Base-by-base conservation (phyloP, 2,329 filamentous ascomycete genomes). In the Periconia macrospinosa region DNA sequence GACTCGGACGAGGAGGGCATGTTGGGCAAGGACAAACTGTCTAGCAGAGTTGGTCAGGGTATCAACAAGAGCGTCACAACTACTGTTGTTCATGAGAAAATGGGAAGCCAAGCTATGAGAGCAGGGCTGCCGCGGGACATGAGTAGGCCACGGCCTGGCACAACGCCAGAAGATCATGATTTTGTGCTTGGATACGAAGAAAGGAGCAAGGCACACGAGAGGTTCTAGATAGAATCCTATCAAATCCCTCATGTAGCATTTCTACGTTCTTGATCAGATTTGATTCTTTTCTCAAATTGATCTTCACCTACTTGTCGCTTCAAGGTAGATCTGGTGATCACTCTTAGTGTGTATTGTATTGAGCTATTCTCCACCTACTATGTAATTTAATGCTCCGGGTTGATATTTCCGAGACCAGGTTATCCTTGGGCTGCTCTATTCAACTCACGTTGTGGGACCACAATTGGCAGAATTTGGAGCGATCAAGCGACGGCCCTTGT, bases 1-100 rank as follows among this genome's bases (percentile, higher is more conserved):
- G 58, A 55, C 13, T 63, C 61, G 8, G 64, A 67, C 13, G 62
- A 66, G 44, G 59, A 66, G 44, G 55, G 45, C 2, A 54, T 67
- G 11, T 30, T 67, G n/a, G 54, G 58, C 41, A 48, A 45, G 15
- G 48, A 20, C 45, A 11, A 45, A 52, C 9, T 7, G 49, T 23
- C 54, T 51, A 13, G 54, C 48, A 1, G 61, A 62, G 43, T 27
- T 30, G 27, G 53, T 40, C 47, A 45, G 52, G 58, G 56, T 49
- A 60, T 46, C 52, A 62, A 42, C 55, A 56, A 59, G 33, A 56
- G 54, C n/a, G 50, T 64, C 5, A 66, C 62, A 7, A 59, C 62
- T 10, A 64, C 55, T 0, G 58, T 62, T n/a, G 44, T 62, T 1
- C 57, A 55, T 5, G 59, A 62, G 17, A 57, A 49, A 27, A 30